Evolutionary conservation across 2,329 filamentous ascomycete species (phyloP), one percentile per base, ranked within the genome.

Genomic region (Drechslerella coelobrocha): DNA sequence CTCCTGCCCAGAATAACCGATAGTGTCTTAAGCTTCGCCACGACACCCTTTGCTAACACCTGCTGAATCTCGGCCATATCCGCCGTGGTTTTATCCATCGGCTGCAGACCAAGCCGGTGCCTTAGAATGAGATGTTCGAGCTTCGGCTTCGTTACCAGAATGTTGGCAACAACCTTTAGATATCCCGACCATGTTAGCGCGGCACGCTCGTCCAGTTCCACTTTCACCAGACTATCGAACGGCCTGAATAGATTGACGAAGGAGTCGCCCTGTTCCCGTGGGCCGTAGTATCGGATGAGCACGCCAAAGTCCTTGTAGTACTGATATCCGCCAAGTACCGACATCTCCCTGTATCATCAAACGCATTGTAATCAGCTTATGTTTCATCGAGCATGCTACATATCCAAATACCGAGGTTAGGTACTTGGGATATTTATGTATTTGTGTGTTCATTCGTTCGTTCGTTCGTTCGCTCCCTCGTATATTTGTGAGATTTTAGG

Each of bases 241-340:
- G 56, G 57, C 27, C 52, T 19, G 26, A 68, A 68, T 12, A 68
- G n/a, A 10, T 27, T 57, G 17, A 57, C 34, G 29, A 61, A 61
- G 1, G 7, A 34, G 19, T 61, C 57, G 9, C 63, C 63, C 1
- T 61, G 3, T 8, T 52, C 34, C 8, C 26, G 41, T 5, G 52
- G 24, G 2, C 56, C 63, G 17, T 68, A 68, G 45, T 57, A 61
- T 2, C 63, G 56, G 8, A 57, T 68, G 14, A 68, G 21, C n/a
- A 68, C n/a, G 12, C 45, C 63, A 51, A 56, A 56, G n/a, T 68
- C 63, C 26, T 53, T 61, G 29, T 61, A 68, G 24, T 61, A 68
- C n/a, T 68, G 54, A 19, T 68, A 61, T 5, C 63, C 63, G 34
- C 56, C 52, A 14, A 68, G 21, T 2, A 61, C 45, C 1, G 56